Evolutionary conservation across 2,329 filamentous ascomycete species (phyloP).

Genomic region (Penicillium sp.): DNA sequence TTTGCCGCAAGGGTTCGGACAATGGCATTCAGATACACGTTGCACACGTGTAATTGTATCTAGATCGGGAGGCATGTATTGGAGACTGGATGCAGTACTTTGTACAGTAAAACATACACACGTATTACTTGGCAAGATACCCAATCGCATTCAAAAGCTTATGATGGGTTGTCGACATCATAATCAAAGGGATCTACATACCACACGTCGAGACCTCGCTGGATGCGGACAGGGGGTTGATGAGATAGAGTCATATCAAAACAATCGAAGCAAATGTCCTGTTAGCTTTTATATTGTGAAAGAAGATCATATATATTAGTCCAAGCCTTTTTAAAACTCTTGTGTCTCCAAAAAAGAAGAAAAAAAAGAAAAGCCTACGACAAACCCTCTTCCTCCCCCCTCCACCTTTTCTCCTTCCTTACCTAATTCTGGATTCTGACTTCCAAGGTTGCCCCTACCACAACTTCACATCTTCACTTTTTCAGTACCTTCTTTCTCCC

Average conservation of each 20-base stretch:
- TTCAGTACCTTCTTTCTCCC: neutral
- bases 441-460: constrained; percentile 5
- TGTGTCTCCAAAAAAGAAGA: neutral
- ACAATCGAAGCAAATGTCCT: neutral
- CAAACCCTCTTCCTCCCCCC: neutral
- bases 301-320: neutral
- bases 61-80: neutral
- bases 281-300: neutral
- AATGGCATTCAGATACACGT: neutral
- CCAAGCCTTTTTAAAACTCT: neutral
- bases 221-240: constrained; percentile 17
- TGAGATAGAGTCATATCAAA: constrained; percentile 1
- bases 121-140: neutral
- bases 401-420: constrained; percentile 14
- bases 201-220: constrained; percentile 9
- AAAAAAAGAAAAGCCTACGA: neutral
- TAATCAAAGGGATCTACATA: constrained; percentile 19
- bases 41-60: neutral
- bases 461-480: neutral
- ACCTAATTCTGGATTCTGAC: constrained; percentile 11
- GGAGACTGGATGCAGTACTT: neutral
- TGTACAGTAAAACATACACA: neutral
- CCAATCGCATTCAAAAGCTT: neutral
- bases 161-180: constrained; percentile 13
- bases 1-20: neutral